These are phyloP conservation scores for Eucalyptus lansdowneana DNA, from an alignment of 345 rosid species.

Conservation along the genomic window DNA sequence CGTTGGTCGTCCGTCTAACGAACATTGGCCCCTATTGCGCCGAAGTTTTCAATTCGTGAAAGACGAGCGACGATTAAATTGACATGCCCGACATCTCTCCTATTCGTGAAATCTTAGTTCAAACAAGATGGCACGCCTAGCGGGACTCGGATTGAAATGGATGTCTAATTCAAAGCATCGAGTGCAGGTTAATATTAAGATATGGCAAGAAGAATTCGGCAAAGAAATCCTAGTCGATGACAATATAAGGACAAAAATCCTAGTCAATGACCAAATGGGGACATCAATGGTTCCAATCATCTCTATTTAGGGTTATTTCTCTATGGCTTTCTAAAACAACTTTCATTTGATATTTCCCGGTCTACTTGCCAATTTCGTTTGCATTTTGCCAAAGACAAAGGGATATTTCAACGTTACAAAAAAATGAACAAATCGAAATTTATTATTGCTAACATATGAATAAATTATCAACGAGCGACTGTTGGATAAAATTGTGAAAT, in stretches of 20 bases:
- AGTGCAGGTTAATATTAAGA: not conserved
- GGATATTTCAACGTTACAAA: not conserved
- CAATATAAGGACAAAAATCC: not conserved
- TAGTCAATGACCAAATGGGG: not conserved
- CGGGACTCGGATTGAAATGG: not conserved
- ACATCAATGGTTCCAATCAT: not conserved
- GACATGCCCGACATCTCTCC: not conserved
- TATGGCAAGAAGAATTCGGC: not conserved
- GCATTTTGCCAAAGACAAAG: not conserved
- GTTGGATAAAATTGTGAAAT: not conserved
- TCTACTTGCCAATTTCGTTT: not conserved
- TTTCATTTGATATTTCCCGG: not conserved
- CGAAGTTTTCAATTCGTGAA: not conserved
- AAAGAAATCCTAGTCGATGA: not conserved
- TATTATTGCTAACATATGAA: not conserved
- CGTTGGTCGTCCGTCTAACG: not conserved
- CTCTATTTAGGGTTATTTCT: not conserved
- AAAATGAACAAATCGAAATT: not conserved
- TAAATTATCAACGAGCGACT: fast-evolving
- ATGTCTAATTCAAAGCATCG: not conserved
- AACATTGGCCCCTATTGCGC: not conserved
- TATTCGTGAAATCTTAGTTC: not conserved
- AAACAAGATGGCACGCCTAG: not conserved
- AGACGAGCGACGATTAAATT: not conserved
- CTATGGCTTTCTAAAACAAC: not conserved